Evolutionary conservation across 2,329 filamentous ascomycete genomes (phyloP).

Genomic region (Talaromyces sp.): DNA sequence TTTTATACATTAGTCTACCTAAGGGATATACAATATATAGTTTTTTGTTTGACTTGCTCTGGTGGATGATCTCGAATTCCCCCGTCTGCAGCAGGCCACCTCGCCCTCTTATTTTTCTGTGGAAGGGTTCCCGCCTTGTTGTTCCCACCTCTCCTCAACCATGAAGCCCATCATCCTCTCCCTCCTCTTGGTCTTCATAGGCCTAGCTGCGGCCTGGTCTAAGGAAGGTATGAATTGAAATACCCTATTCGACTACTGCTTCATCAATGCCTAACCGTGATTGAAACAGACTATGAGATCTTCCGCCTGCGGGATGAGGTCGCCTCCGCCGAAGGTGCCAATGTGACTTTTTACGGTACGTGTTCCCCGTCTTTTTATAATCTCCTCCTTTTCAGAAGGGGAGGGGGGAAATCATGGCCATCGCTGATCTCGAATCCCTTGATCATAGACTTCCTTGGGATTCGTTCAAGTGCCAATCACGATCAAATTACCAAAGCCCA

Average conservation of each 20-base stretch:
- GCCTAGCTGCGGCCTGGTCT: constrained; percentile 74
- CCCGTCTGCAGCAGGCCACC: neutral
- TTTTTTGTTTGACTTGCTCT: no score
- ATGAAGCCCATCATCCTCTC: constrained; percentile 73
- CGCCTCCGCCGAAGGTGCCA: constrained; percentile 69
- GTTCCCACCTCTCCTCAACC: constrained; percentile 39
- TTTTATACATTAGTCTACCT: no score
- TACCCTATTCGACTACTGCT: neutral
- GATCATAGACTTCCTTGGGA: constrained; percentile 72
- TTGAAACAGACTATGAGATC: constrained; percentile 84
- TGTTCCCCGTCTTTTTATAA: no score
- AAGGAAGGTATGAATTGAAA: constrained; percentile 70
- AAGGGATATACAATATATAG: no score
- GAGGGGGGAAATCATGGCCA: no score
- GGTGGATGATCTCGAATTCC: no score
- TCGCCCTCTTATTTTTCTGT: constrained; percentile 2
- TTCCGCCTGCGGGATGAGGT: constrained; percentile 94
- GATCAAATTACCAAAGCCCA: constrained; percentile 94
- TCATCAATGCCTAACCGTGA: neutral
- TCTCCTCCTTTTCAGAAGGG: no score
- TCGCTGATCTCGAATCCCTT: no score
- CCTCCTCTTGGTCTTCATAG: constrained; percentile 69
- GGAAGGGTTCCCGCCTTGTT: constrained; percentile 25
- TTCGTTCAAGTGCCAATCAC: constrained; percentile 71
- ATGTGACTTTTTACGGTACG: constrained; percentile 83